Base-by-base conservation (phyloP, 768 basidiomycete species). In the Lyophyllum atratum region DNA sequence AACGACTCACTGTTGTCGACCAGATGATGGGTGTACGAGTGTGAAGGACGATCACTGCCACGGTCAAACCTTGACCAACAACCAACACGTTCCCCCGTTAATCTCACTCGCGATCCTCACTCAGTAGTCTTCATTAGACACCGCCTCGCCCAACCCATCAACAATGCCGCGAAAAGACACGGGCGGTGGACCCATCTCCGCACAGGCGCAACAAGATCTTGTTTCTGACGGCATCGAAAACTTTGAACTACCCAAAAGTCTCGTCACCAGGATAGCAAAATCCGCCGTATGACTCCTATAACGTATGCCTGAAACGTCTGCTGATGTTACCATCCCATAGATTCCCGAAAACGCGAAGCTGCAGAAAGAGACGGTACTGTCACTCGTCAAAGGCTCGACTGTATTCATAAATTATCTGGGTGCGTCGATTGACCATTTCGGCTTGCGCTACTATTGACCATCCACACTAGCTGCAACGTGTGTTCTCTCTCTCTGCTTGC, bases 351-450 rank as follows among this genome's bases (percentile, higher is more conserved):
- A 85, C 62, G 82, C 87, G 12, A 96, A 96, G 67, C 72, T 97
- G 54, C 91, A 94, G 64, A 96, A 95, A 60, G 96, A 98, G 56
- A 90, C 92, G 0, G 85, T 95, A 0, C 70, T 90, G 1, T 92
- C 93, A 12, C 78, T 97, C 10, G 80, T 90, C 14, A 95, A 95
- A 68, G 89, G 89, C 28, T 93, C 95, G 3, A 95, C 95, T 0
- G 90, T 98, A 50, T 98, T 98, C 70, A 95, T 99, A 63, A 95
- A 91, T 70, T 96, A 95, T 64, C 77, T 98, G 8, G 89, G 95
- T 90, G 69, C 63, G 87, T 75, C 22, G 21, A 15, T n/a, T 39
- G 12, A 37, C n/a, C 39, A 28, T 42, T 45, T 8, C 39, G 15
- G 22, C 26, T 28, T 29, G 4, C 12, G 31, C 8, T 11, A 8